Evolutionary conservation across 2,329 filamentous ascomycete species (phyloP).

Genomic region (Penicillium sp.): DNA sequence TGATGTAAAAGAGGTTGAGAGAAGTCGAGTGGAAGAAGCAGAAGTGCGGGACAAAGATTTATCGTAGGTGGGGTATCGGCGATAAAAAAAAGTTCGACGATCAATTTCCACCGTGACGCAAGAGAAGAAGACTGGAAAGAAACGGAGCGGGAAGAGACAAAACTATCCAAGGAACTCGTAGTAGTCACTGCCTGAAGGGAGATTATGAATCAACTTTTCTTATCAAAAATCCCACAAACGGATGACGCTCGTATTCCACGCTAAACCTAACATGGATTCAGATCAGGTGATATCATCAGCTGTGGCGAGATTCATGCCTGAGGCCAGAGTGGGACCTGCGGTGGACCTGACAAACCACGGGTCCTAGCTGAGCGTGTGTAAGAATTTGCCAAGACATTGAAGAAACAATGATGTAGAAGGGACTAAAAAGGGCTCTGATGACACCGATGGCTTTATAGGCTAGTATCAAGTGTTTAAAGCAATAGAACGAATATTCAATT

Average conservation of each 20-base stretch:
- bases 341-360: too few relatives aligned
- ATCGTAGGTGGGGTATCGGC: conserved; percentile 12
- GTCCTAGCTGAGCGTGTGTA: too few relatives aligned
- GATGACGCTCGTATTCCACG: conserved; percentile 4
- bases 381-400: too few relatives aligned
- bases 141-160: neutral
- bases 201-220: neutral
- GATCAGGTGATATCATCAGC: conserved; percentile 1
- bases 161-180: neutral
- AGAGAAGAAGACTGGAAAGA: neutral
- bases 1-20: neutral
- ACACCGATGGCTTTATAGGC: too few relatives aligned
- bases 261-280: neutral
- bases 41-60: neutral
- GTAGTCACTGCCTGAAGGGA: neutral
- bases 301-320: conserved; percentile 10
- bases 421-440: too few relatives aligned
- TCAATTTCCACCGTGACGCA: neutral
- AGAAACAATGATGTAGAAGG: too few relatives aligned
- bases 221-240: neutral
- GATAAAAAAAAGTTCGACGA: conserved; percentile 6
- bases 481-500: too few relatives aligned
- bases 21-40: too few relatives aligned
- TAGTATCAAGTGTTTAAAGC: too few relatives aligned
- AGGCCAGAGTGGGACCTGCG: too few relatives aligned